Evolutionary conservation across 2,329 filamentous ascomycete genomes (phyloP).

Genomic region (Colletotrichum shisoi): DNA sequence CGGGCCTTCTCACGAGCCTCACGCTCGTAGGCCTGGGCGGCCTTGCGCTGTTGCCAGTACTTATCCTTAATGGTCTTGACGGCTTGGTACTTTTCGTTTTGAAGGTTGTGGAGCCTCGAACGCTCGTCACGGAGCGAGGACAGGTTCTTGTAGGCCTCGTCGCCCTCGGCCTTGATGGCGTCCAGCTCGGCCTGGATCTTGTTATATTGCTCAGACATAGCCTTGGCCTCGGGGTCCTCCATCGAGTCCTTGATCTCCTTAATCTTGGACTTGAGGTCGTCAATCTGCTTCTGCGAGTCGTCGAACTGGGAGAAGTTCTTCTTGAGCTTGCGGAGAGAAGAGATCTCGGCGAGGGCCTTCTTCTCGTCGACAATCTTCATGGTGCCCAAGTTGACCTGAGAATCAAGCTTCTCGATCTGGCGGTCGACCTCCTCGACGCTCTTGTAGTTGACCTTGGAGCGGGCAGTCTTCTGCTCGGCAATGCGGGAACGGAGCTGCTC

Average conservation of each 20-base stretch:
- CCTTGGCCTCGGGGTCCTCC: slow-evolving; percentile 90
- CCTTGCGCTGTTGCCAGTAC: slow-evolving; percentile 82
- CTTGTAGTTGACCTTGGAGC: slow-evolving; percentile 84
- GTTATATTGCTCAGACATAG: slow-evolving; percentile 84
- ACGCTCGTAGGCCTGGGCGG: slow-evolving; percentile 82
- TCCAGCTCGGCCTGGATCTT: slow-evolving; percentile 89
- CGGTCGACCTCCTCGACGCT: slow-evolving; percentile 85
- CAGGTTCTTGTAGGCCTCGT: slow-evolving; percentile 87
- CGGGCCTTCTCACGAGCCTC: slow-evolving; percentile 78
- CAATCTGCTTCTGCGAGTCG: slow-evolving; percentile 85
- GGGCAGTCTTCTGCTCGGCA: slow-evolving; percentile 84
- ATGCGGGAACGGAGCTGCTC: slow-evolving; percentile 86
- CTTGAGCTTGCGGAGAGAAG: slow-evolving; percentile 82
- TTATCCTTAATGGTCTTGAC: slow-evolving; percentile 90
- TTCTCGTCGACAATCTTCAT: slow-evolving; percentile 98
- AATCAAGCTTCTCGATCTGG: slow-evolving; percentile 81
- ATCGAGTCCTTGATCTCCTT: slow-evolving; percentile 86
- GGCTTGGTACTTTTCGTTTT: slow-evolving; percentile 83
- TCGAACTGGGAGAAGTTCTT: slow-evolving; percentile 91
- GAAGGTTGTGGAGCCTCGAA: slow-evolving; percentile 80
- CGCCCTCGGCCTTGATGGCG: slow-evolving; percentile 88
- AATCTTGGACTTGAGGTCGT: slow-evolving; percentile 85
- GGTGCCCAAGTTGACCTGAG: slow-evolving; percentile 84
- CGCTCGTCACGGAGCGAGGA: slow-evolving; percentile 85
- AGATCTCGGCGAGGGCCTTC: slow-evolving; percentile 86